Conservation (phyloP, 495 filamentous ascomycete species). For the Neurospora sp. region DNA sequence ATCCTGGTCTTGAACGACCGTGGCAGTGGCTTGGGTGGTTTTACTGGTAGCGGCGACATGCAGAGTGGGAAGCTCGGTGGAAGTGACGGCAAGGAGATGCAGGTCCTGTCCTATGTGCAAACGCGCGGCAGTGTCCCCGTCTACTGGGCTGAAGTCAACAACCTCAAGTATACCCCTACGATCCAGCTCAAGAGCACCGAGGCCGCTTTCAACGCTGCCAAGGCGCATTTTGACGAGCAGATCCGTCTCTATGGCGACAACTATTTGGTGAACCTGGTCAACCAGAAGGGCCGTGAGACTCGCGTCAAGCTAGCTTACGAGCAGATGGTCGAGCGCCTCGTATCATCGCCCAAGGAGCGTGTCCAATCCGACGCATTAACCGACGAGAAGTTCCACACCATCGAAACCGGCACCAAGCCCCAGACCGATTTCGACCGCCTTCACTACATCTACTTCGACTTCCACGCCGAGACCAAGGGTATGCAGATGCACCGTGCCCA, state of each 20-base stretch:
- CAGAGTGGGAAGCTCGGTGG: slow-evolving; percentile 55
- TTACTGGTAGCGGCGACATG: slow-evolving; percentile 64
- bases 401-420: slow-evolving; percentile 51
- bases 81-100: slow-evolving; percentile 57
- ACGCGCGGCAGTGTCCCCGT: slow-evolving; percentile 90
- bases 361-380: slow-evolving; percentile 45
- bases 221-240: slow-evolving; percentile 83
- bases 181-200: slow-evolving; percentile 80
- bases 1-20: slow-evolving; percentile 75
- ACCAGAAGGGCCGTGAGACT: slow-evolving; percentile 83
- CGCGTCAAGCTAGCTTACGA: slow-evolving; percentile 87
- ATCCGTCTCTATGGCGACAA: slow-evolving; percentile 90
- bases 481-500: slow-evolving; percentile 87
- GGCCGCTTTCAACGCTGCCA: slow-evolving; percentile 66
- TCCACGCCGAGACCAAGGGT: slow-evolving; percentile 93
- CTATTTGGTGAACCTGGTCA: slow-evolving; percentile 92
- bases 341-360: slow-evolving; percentile 56
- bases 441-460: slow-evolving; percentile 97
- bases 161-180: slow-evolving; percentile 76
- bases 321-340: slow-evolving; percentile 64
- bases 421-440: slow-evolving; percentile 64
- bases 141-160: slow-evolving; percentile 92
- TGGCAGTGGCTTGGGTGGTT: slow-evolving; percentile 61
- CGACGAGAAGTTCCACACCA: slow-evolving; percentile 67
- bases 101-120: slow-evolving; percentile 88